Evolutionary conservation across 2,329 filamentous ascomycete genomes (phyloP), one percentile per base, ranked within the genome.

Genomic region (Cadophora malorum): DNA sequence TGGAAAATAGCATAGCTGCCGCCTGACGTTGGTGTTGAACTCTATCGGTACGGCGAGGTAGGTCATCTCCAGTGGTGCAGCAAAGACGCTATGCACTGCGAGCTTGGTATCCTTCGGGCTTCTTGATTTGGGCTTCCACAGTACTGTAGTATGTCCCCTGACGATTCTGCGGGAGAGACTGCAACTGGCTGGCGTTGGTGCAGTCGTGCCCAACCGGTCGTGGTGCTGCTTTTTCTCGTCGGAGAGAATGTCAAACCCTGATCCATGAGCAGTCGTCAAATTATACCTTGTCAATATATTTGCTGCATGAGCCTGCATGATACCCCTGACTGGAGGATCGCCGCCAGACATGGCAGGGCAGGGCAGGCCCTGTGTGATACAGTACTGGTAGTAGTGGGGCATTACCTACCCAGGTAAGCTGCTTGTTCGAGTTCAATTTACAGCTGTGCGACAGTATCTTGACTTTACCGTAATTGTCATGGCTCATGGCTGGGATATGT

Each of bases 261-360:
- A 64, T 71, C 69, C 69, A 69, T 69, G 69, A 63, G 66, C 58
- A 62, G 66, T 68, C 56, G 69, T 68, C 64, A 50, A 55, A 62
- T 33, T 55, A 68, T 64, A 65, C 63, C 53, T 47, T 58, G 58
- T 45, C n/a, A 41, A 31, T 45, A 28, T 49, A 65, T 65, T 53
- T 53, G 49, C 52, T 68, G 67, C 67, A 66, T 60, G 53, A 64
- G 41, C 35, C 52, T 68, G 67, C 67, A 66, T 60, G 45, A 64
- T n/a, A 67, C 47, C 63, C 55, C 59, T 61, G 50, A 28, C 49
- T 65, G 58, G 50, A 67, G 59, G 66, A 68, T 68, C 66, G 52
- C 23, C 66, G 33, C 16, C 41, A 16, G 41, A 19, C 41, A 45
- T 10, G 41, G 12, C 19, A 49, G 45, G n/a, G 45, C 45, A n/a